Conservation (phyloP, 75 land plant genomes). For the Cryptomeria japonica region DNA sequence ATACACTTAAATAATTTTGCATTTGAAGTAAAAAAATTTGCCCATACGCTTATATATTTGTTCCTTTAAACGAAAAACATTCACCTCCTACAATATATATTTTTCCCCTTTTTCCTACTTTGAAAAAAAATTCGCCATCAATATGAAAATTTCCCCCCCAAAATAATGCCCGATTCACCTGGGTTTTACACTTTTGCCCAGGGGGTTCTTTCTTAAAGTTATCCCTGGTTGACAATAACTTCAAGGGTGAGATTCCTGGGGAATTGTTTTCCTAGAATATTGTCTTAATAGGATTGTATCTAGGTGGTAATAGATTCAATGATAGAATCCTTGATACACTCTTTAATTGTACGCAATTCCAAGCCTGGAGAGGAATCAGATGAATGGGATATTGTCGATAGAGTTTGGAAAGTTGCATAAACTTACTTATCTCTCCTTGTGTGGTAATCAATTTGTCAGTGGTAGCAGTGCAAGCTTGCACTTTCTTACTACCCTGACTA, state of each 20-base stretch:
- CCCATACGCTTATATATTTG: no score
- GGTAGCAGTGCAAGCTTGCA: neutral
- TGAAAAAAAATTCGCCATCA: no score
- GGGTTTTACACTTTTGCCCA: no score
- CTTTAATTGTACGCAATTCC: neutral
- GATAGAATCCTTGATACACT: neutral
- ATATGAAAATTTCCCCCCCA: no score
- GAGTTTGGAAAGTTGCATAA: neutral
- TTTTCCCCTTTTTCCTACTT: no score
- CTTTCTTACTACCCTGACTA: slow-evolving; percentile 2
- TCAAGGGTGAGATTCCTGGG: slow-evolving; percentile 22
- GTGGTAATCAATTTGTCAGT: neutral
- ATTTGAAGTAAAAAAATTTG: no score
- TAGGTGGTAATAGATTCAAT: slow-evolving; percentile 3
- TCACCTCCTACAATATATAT: no score
- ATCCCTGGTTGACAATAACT: neutral
- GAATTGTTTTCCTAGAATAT: neutral
- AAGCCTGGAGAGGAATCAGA: neutral
- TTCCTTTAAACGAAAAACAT: no score
- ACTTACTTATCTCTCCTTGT: neutral
- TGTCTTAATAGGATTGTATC: neutral
- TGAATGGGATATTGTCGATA: neutral
- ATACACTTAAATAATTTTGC: no score
- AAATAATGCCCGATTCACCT: no score
- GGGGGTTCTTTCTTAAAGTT: no score